phyloP scores from a whole-genome alignment of 2,329 filamentous ascomycete species.

The Rutstroemia sp. region DNA sequence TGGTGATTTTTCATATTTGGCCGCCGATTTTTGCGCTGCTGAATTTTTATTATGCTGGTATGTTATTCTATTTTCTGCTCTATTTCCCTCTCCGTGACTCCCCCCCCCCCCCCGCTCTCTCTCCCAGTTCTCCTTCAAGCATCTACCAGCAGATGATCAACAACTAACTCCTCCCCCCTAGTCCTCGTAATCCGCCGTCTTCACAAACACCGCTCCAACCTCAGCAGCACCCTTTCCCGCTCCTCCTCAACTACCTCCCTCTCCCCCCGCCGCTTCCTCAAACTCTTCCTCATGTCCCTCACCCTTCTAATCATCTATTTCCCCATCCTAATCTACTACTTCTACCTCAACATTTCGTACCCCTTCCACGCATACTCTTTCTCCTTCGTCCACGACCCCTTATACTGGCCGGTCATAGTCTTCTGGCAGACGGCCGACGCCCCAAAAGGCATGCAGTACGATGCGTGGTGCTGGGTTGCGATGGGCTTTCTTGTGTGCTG shows the following conservation, averaged over 20 bases:
- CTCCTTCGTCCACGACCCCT: conserved; percentile 40
- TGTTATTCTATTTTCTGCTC: conserved; percentile 21
- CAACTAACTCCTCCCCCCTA: conserved; percentile 25
- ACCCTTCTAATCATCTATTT: conserved; percentile 42
- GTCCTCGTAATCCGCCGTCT: conserved; percentile 54
- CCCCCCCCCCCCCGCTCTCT: no score
- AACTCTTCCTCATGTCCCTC: conserved; percentile 50
- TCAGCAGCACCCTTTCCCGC: conserved; percentile 46
- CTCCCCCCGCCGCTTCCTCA: conserved; percentile 52
- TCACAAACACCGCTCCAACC: conserved; percentile 49
- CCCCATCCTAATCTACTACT: conserved; percentile 44
- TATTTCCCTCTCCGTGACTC: conserved; percentile 11
- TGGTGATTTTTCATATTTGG: conserved; percentile 49
- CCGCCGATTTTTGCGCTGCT: conserved; percentile 45
- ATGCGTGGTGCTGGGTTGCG: conserved; percentile 50
- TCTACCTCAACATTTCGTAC: conserved; percentile 41
- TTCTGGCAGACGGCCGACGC: conserved; percentile 33
- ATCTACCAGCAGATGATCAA: not conserved
- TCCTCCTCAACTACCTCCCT: conserved; percentile 37
- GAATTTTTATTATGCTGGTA: conserved; percentile 50
- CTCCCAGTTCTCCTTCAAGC: no score
- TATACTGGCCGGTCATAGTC: conserved; percentile 41
- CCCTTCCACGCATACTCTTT: conserved; percentile 41
- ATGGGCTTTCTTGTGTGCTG: conserved; percentile 49
- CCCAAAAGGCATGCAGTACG: conserved; percentile 37